These are phyloP conservation scores for Coniferiporia sulphurascens DNA, from an alignment of 1,284 basidiomycete genomes.

Conservation along the genomic window DNA sequence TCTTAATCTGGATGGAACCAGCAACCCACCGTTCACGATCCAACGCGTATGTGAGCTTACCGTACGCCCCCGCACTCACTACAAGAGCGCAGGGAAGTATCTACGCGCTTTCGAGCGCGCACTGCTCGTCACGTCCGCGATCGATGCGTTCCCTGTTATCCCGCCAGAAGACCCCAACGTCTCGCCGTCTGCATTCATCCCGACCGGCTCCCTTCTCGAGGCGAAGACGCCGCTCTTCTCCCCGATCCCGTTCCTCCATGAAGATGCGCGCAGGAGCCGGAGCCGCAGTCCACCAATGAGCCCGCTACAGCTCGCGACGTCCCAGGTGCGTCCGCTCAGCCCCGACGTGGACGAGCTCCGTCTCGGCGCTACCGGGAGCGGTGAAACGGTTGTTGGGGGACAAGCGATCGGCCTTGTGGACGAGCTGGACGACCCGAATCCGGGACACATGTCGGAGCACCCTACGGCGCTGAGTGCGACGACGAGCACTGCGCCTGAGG, in stretches of 20 bases:
- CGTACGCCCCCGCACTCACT: constrained; percentile 63
- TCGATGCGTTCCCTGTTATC: constrained; percentile 59
- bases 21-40: constrained; percentile 85
- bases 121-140: constrained; percentile 80
- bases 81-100: constrained; percentile 83
- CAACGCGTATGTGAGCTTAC: constrained; percentile 90
- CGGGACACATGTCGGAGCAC: constrained; percentile 76
- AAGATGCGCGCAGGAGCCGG: constrained; percentile 52
- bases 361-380: constrained; percentile 18
- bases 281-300: constrained; percentile 65
- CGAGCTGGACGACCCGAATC: constrained; percentile 75
- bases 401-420: constrained; percentile 63
- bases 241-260: constrained; percentile 78
- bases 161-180: constrained; percentile 29
- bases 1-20: constrained; percentile 24
- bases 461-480: constrained; percentile 65
- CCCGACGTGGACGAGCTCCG: constrained; percentile 22
- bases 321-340: constrained; percentile 30
- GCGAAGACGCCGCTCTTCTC: constrained; percentile 78
- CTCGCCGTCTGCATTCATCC: constrained; percentile 30
- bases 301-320: constrained; percentile 49
- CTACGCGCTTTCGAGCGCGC: constrained; percentile 85
- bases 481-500: constrained; percentile 33
- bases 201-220: constrained; percentile 38
- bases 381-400: not conserved